Evolutionary conservation across 83 land plant genomes (phyloP).

Genomic region (Isoetes engelmannii): DNA sequence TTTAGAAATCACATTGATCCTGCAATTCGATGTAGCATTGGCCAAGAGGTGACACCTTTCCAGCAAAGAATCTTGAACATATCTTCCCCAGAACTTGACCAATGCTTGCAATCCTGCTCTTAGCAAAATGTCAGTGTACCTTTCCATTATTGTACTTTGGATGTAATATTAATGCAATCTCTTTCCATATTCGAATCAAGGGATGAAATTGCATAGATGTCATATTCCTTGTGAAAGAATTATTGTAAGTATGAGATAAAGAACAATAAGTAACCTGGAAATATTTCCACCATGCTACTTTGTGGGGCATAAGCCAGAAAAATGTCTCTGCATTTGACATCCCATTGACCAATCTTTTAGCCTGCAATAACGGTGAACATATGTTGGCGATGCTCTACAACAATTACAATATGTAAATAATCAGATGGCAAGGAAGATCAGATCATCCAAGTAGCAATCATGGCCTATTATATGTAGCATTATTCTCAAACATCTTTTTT

Average conservation of each 20-base stretch:
- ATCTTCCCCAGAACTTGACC: neutral
- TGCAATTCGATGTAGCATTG: neutral
- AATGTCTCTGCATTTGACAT: constrained; percentile 31
- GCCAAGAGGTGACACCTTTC: neutral
- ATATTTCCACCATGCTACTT: constrained; percentile 88
- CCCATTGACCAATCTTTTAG: constrained; percentile 39
- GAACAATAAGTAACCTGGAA: constrained; percentile 67
- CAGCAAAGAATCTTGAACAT: neutral
- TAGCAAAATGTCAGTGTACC: constrained; percentile 24
- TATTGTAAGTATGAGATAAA: no score
- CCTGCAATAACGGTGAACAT: constrained; percentile 66
- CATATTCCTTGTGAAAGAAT: neutral
- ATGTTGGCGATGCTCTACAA: constrained; percentile 64
- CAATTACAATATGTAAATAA: constrained; percentile 44
- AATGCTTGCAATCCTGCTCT: constrained; percentile 3
- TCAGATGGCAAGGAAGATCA: constrained; percentile 55
- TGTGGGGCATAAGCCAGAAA: constrained; percentile 95
- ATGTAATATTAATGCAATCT: constrained; percentile 27
- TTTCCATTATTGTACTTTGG: constrained; percentile 31
- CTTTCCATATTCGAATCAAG: constrained; percentile 21
- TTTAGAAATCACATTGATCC: no score
- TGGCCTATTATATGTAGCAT: constrained; percentile 44
- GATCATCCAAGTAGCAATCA: constrained; percentile 76
- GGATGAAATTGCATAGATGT: constrained; percentile 17
- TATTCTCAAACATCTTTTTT: neutral